Evolutionary conservation across 2,329 filamentous ascomycete genomes (phyloP).

Genomic region (Microdochium paspali): DNA sequence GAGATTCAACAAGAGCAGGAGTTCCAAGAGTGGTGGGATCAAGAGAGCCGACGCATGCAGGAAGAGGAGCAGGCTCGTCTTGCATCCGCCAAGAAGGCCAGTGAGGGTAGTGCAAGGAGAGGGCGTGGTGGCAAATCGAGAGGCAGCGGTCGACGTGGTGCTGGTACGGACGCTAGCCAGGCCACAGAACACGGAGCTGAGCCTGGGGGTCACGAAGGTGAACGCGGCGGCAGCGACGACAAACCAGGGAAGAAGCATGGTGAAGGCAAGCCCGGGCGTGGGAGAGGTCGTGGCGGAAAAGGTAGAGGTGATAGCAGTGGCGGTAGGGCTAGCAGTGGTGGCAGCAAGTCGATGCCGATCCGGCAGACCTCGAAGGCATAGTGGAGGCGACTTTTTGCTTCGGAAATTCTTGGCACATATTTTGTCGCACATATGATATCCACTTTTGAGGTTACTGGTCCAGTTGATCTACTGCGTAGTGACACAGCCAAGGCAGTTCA

Average conservation of each 20-base stretch:
- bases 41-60: constrained; percentile 65
- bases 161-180: neutral
- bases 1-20: constrained; percentile 97
- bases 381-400: neutral
- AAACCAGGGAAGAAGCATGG: neutral
- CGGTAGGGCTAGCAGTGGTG: neutral
- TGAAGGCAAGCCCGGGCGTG: neutral
- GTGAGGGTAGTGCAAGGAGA: constrained; percentile 17
- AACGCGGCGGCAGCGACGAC: neutral
- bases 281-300: neutral
- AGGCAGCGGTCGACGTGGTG: neutral
- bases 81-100: constrained; percentile 32
- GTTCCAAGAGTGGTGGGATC: constrained; percentile 95
- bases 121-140: constrained; percentile 3
- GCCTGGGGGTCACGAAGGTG: neutral
- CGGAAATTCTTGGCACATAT: neutral
- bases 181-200: neutral
- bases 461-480: too few relatives aligned
- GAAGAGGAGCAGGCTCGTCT: constrained; percentile 44
- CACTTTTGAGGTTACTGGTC: too few relatives aligned
- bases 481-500: too few relatives aligned
- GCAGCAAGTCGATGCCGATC: neutral
- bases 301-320: neutral
- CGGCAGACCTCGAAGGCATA: neutral
- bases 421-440: neutral